Evolutionary conservation across 2,329 filamentous ascomycete species (phyloP), one percentile per base, ranked within the genome.

Genomic region (Phialophora verrucosa): DNA sequence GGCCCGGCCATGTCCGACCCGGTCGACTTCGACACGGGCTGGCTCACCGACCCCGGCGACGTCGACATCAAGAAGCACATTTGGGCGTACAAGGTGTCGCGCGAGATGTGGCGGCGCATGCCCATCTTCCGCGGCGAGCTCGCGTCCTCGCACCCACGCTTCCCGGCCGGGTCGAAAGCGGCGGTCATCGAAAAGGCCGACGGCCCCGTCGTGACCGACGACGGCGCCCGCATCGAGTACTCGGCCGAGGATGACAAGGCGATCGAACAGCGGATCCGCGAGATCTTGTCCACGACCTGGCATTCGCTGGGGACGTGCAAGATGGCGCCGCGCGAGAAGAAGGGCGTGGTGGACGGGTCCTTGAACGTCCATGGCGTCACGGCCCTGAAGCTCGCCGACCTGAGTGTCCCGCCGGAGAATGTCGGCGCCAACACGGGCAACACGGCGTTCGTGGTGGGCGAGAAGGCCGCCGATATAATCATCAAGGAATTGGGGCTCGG

Each of bases 21-120:
- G 6, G 83, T 80, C 0, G 83, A 88, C 64, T 88, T 90, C 64
- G 81, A 87, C 59, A 78, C 83, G 0, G 87, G 87, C 8, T 88
- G 83, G 75, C 80, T 90, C 44, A 71, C 77, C 8, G 76, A 87
- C 69, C 82, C 85, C 1, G 75, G 85, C 20, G 87, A 90, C 72
- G 49, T 88, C 35, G 87, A 90, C 72, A 35, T 88, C 31, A 84
- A 84, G 74, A 85, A 83, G 71, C 83, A 85, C 14, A 70, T 87
- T 8, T 89, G 87, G 87, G 82, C 79, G 0, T 90, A 90, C 79
- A 90, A 90, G 76, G 85, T 84, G 71, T 80, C 82, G n/a, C 85
- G 88, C 3, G 87, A 89, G 75, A 83, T 89, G 62, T 78, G 82
- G 23, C 83, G 87, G 2, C 83, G 87, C 11, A 84, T 85, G 72